Base-by-base conservation (phyloP, 1,139 yeast genomes). In the Hyphopichia wangnamkhiaoensis region DNA sequence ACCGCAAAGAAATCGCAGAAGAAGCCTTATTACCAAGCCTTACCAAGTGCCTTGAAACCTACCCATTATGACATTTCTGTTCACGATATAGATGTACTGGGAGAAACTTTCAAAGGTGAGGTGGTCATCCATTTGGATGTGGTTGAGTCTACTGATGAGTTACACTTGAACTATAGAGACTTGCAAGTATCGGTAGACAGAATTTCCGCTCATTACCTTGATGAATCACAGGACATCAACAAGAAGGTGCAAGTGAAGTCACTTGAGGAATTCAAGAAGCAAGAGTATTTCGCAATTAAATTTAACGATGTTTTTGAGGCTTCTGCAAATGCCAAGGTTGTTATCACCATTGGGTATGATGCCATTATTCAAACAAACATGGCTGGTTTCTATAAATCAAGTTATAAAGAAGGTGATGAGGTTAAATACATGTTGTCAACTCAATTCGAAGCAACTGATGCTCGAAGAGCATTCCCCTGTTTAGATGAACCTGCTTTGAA, bases 381-480 rank as follows among this genome's bases (percentile, higher is more conserved):
- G 87, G 83, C 86, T 26, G 93, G 94, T 14, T 84, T 85, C 64
- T 86, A 86, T 68, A 79, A 93, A 56, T 86, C 95, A 5, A 77
- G 80, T 29, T 88, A 88, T 63, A 62, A 65, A 37, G 74, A 76
- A 48, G 68, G 81, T 38, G 90, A 86, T 8, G 72, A 71, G 44
- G 72, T 76, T 35, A 80, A 82, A 54, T 78, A 74, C 47, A 76
- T 84, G 71, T 83, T 88, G 34, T 80, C 91, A 28, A 86, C 95
- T 33, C 95, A 86, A 64, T 84, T 86, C 75, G 95, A 86, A 63
- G 86, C 95, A 25, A 84, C 91, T 21, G 91, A 85, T 58, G 89
- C 91, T 38, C 81, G 95, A 61, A 75, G 89, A 54, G 91, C 94
- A 1, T 83, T 86, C 66, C 95, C 95, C 14, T 84, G 88, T 56